These are phyloP conservation scores for Cucumis cinereus DNA, from an alignment of 306 rosid species.

Conservation along the genomic window DNA sequence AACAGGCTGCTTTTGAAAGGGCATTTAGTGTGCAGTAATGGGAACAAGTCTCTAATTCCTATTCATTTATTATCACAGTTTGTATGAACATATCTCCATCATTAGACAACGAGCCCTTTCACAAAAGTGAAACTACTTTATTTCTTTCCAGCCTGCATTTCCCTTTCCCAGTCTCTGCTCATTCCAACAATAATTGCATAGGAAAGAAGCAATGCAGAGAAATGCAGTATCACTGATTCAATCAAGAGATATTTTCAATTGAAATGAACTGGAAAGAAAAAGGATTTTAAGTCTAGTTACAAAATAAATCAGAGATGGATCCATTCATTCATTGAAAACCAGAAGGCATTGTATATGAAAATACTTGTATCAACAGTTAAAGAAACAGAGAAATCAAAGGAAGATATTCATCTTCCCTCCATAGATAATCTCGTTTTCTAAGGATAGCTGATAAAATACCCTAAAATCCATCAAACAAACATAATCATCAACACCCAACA, in stretches of 20 bases:
- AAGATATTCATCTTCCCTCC: background rate
- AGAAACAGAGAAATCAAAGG: background rate
- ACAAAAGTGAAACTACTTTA: background rate
- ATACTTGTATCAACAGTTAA: conserved; percentile 3
- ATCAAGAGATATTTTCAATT: background rate
- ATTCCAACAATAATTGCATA: background rate
- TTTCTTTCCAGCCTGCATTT: background rate
- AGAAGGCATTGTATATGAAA: conserved; percentile 3
- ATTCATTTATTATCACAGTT: background rate
- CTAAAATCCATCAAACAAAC: conserved; percentile 4
- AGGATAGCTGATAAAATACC: conserved; percentile 1
- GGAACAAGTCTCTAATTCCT: background rate
- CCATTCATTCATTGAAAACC: background rate
- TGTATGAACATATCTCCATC: background rate
- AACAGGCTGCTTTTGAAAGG: background rate
- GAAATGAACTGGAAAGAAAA: background rate
- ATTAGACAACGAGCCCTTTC: background rate
- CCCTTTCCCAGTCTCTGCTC: background rate
- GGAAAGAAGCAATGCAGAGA: background rate
- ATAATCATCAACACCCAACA: background rate
- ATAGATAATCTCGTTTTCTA: background rate
- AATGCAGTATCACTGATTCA: background rate
- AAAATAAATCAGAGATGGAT: background rate
- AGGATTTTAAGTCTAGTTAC: background rate
- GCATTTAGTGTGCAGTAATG: background rate